A percentile compares a stretch with the other conserved stretches of the same genome.
Evolutionary conservation across 345 rosid species (phyloP).

Genomic region (Pistacia atlantica): DNA sequence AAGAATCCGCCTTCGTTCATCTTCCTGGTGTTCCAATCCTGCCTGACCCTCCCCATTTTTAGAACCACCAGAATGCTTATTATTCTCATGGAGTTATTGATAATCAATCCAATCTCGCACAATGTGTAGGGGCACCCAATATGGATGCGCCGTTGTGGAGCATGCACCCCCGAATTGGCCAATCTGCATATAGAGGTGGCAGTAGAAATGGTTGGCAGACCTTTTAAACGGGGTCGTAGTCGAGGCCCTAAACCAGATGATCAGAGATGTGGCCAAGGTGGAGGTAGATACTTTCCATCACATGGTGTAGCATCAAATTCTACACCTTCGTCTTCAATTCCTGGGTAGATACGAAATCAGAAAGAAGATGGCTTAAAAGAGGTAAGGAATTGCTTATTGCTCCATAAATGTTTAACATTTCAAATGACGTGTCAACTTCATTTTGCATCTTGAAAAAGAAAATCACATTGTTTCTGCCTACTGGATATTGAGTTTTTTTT

Average conservation of each 20-base stretch:
- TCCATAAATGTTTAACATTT: too few relatives aligned
- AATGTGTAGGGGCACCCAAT: neutral
- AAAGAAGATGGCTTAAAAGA: too few relatives aligned
- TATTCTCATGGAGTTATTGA: constrained; percentile 4
- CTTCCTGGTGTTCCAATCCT: constrained; percentile 29
- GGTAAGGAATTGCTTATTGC: too few relatives aligned
- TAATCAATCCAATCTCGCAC: constrained; percentile 1
- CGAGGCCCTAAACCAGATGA: constrained; percentile 17
- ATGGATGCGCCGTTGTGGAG: constrained; percentile 3
- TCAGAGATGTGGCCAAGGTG: constrained; percentile 27
- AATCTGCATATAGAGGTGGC: constrained; percentile 30
- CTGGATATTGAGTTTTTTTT: too few relatives aligned
- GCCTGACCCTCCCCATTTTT: constrained; percentile 6
- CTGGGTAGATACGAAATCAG: constrained; percentile 13
- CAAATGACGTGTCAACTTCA: too few relatives aligned
- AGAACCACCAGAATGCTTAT: constrained; percentile 10
- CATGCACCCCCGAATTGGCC: constrained; percentile 25
- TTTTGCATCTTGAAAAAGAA: too few relatives aligned
- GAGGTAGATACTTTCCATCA: neutral
- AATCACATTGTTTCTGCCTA: too few relatives aligned
- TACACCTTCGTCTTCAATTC: constrained; percentile 17
- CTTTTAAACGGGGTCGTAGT: constrained; percentile 30
- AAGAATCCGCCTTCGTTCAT: constrained; percentile 26
- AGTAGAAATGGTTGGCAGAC: constrained; percentile 34
- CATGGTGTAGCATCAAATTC: constrained; percentile 22